These are phyloP conservation scores for Aspergillus ellipticus DNA, from an alignment of 495 filamentous ascomycete genomes.

Conservation along the genomic window DNA sequence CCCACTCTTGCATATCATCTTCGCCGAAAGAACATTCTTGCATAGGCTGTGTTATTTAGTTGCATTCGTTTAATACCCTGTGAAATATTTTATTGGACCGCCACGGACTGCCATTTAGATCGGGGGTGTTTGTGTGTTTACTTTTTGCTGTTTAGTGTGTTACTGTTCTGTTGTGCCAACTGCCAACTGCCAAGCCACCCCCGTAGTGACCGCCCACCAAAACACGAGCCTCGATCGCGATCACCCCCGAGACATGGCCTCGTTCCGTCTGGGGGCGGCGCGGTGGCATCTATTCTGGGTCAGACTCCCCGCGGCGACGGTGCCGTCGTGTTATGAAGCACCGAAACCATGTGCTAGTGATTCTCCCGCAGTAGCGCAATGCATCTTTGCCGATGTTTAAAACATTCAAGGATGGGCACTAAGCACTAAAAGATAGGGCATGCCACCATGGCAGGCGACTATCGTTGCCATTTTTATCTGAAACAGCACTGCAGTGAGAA, in stretches of 20 bases:
- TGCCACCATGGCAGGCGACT: background rate
- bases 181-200: too few species aligned
- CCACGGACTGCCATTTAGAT: too few species aligned
- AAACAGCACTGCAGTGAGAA: too few species aligned
- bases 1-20: background rate
- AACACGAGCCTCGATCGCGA: too few species aligned
- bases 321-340: background rate
- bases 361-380: background rate
- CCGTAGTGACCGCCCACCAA: too few species aligned
- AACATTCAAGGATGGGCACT: background rate
- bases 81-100: too few species aligned
- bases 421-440: background rate
- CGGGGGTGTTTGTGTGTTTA: too few species aligned
- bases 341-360: background rate
- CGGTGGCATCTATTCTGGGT: background rate
- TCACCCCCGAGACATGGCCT: too few species aligned
- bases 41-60: background rate
- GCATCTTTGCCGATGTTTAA: background rate
- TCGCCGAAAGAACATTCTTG: background rate
- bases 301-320: background rate
- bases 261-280: too few species aligned
- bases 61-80: slow-evolving; percentile 1
- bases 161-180: too few species aligned
- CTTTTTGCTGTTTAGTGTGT: too few species aligned
- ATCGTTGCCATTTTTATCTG: slow-evolving; percentile 3